These are phyloP conservation scores for Apiospora arundinis DNA, from an alignment of 2,329 filamentous ascomycete species.

Conservation along the genomic window DNA sequence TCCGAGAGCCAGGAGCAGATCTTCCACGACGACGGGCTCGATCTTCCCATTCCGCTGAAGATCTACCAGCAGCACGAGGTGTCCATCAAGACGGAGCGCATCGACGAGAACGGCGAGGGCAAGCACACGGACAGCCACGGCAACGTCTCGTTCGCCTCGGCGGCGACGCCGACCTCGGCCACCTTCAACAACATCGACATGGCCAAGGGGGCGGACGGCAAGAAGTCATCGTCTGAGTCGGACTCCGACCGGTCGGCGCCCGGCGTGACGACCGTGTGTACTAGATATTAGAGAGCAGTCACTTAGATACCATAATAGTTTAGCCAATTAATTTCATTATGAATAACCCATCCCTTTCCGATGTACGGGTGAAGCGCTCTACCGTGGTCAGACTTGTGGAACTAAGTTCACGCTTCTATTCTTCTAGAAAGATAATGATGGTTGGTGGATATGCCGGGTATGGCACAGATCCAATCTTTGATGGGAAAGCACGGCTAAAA, in stretches of 20 bases:
- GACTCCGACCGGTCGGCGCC: background rate
- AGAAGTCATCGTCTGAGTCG: background rate
- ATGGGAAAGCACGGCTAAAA: background rate
- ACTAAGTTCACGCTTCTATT: background rate
- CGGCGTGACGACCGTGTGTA: background rate
- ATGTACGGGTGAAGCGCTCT: too few species aligned
- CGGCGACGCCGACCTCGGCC: constrained; percentile 3
- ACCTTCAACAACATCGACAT: background rate
- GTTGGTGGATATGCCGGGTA: background rate
- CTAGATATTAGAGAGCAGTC: background rate
- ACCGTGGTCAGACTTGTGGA: too few species aligned
- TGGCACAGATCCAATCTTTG: background rate
- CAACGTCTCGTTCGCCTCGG: background rate
- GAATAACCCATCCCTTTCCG: background rate
- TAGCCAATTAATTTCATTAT: background rate
- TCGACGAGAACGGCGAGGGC: constrained; percentile 4
- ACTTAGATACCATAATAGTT: background rate
- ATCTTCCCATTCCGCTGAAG: constrained; percentile 42
- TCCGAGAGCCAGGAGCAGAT: constrained; percentile 47
- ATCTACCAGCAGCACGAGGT: constrained; percentile 46
- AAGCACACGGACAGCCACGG: background rate
- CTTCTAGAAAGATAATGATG: background rate
- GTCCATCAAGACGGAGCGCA: constrained; percentile 31
- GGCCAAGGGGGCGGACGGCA: background rate
- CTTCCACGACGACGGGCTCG: constrained; percentile 32